Base-by-base conservation (phyloP, 1,284 basidiomycete genomes). In the Trichosporon inkin region DNA sequence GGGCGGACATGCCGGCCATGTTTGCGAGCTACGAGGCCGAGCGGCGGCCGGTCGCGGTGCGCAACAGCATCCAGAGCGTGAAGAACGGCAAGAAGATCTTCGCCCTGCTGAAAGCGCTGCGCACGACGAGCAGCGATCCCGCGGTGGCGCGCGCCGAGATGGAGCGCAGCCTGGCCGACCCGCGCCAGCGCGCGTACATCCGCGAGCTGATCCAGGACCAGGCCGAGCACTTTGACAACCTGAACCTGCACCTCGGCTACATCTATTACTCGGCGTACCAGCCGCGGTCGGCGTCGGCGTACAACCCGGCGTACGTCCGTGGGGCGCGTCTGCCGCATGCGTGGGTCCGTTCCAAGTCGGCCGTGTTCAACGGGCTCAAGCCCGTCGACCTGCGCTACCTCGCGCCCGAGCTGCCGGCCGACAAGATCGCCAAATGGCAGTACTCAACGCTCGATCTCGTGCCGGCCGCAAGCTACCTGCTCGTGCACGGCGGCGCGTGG, bases 201-300 rank as follows among this genome's bases (percentile, higher is more conserved):
- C 55, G 62, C 54, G 51, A 59, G 7, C 53, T 64, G 16, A 61
- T 69, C 17, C 40, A 44, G n/a, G 64, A 67, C 19, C 66, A 67
- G 55, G 58, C 54, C 7, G 68, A 66, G 51, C 68, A 69, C 61
- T 69, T 68, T 49, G 61, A 67, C 60, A 68, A 62, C 54, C 40
- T 65, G 32, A 67, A 61, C 36, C 63, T 64, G n/a, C 65, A 69
- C 52, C 53, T 69, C 20, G 68, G 68, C 6, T 69, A 66, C 58
- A 62, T 68, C 19, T 69, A 69, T 28, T 66, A 69, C 53, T 20
- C 53, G 3, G 55, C 44, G 6, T 64, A 61, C 56, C 40, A 47
- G 17, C 62, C 63, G 2, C 38, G 39, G 35, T 53, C 49, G n/a
- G 53, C 57, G 10, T 57, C 54, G 28, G 57, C 56, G 10, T 68